These are phyloP conservation scores for Fusarium phyllophilum DNA, from an alignment of 2,329 filamentous ascomycete species.

Conservation along the genomic window DNA sequence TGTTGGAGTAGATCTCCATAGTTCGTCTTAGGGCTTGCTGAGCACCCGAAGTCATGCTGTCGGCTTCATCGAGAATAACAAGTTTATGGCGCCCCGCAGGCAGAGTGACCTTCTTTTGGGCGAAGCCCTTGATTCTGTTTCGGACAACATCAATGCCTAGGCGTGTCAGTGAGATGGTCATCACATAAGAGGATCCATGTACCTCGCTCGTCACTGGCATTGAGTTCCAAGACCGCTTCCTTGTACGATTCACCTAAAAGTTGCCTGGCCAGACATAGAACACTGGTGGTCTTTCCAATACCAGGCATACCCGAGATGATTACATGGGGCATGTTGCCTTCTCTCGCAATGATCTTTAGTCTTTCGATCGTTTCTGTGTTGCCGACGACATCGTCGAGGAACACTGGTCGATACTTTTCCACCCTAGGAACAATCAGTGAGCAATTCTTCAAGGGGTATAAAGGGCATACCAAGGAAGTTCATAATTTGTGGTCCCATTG, in stretches of 20 bases:
- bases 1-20: slow-evolving; percentile 99
- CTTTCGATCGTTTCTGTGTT: slow-evolving; percentile 98
- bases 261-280: slow-evolving; percentile 91
- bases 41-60: slow-evolving; percentile 96
- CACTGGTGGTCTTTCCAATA: slow-evolving; percentile 97
- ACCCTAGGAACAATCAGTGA: slow-evolving; percentile 71
- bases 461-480: slow-evolving; percentile 76
- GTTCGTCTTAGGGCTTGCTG: slow-evolving; percentile 94
- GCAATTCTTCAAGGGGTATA: slow-evolving; percentile 1
- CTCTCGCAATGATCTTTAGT: slow-evolving; percentile 96
- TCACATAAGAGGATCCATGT: background rate
- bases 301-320: slow-evolving; percentile 99
- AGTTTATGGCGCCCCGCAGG: slow-evolving; percentile 92
- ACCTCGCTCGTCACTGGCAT: slow-evolving; percentile 95
- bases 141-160: slow-evolving; percentile 94
- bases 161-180: background rate
- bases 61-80: slow-evolving; percentile 96
- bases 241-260: slow-evolving; percentile 94
- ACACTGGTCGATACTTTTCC: slow-evolving; percentile 95
- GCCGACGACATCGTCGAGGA: slow-evolving; percentile 95
- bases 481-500: slow-evolving; percentile 69
- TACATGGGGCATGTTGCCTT: slow-evolving; percentile 99
- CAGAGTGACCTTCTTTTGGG: slow-evolving; percentile 98
- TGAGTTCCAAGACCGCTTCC: slow-evolving; percentile 95
- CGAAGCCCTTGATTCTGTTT: slow-evolving; percentile 97